phyloP scores from a whole-genome alignment of 75 land plant genomes.

The Adiantum capillusveneris region DNA sequence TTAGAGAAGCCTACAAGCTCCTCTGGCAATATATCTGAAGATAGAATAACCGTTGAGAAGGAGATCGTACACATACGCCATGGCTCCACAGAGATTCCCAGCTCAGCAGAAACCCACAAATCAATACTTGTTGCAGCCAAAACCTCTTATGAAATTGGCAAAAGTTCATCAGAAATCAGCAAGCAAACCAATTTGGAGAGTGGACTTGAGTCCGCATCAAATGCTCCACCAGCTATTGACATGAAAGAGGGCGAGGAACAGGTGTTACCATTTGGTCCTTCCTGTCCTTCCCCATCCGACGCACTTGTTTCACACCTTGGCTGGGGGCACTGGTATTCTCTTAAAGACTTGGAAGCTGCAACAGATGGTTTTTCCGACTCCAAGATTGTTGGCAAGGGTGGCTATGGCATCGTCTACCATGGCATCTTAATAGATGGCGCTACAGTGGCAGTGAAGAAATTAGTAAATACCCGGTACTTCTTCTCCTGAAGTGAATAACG shows the following conservation, averaged over 20 bases:
- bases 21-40: conserved; percentile 10
- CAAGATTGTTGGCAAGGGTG: conserved; percentile 68
- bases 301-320: conserved; percentile 56
- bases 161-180: conserved; percentile 20
- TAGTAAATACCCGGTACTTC: conserved; percentile 59
- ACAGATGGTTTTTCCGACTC: conserved; percentile 57
- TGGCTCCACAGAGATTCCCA: conserved; percentile 41
- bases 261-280: conserved; percentile 20
- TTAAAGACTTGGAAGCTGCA: conserved; percentile 68
- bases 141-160: conserved; percentile 26
- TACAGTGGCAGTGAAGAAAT: conserved; percentile 66
- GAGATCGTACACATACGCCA: conserved; percentile 26
- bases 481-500: conserved; percentile 27
- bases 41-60: conserved; percentile 19
- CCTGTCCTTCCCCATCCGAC: conserved; percentile 35
- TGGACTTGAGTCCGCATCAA: conserved; percentile 28
- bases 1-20: conserved; percentile 63
- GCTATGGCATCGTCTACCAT: conserved; percentile 53
- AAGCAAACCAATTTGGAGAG: conserved; percentile 41
- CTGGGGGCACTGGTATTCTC: conserved; percentile 89
- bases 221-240: conserved; percentile 42
- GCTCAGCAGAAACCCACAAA: conserved; percentile 49
- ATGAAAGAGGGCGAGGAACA: conserved; percentile 6
- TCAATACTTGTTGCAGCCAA: conserved; percentile 41
- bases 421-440: conserved; percentile 43